phyloP scores from a whole-genome alignment of 495 filamentous ascomycete species.

The Cercophora newfieldiana region DNA sequence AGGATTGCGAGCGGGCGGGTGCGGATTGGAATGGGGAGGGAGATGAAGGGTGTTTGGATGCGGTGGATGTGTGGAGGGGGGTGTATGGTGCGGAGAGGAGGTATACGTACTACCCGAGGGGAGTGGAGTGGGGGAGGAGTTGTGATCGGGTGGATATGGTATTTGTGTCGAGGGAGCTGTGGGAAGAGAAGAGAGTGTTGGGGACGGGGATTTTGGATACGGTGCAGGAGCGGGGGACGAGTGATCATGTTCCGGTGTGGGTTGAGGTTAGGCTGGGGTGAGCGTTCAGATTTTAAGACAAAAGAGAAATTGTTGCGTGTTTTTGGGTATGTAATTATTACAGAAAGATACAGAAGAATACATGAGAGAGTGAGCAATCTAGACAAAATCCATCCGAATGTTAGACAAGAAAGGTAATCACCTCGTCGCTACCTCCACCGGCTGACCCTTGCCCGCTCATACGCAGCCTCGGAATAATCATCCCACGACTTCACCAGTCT shows the following conservation, averaged over 20 bases:
- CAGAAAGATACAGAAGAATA: too few species aligned
- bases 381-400: too few species aligned
- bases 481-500: neutral
- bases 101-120: constrained; percentile 37
- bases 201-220: constrained; percentile 36
- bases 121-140: constrained; percentile 35
- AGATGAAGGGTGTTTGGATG: constrained; percentile 19
- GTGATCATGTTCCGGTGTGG: constrained; percentile 42
- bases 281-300: neutral
- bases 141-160: constrained; percentile 44
- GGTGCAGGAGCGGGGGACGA: constrained; percentile 35
- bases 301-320: too few species aligned
- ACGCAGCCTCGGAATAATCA: neutral
- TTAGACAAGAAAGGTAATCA: too few species aligned
- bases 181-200: constrained; percentile 20
- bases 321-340: too few species aligned
- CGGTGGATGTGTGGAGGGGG: constrained; percentile 35
- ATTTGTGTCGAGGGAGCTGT: constrained; percentile 28
- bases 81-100: constrained; percentile 27
- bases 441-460: neutral
- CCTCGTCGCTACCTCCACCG: neutral
- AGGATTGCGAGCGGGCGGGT: constrained; percentile 23
- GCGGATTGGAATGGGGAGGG: constrained; percentile 29
- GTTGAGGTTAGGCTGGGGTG: constrained; percentile 18
- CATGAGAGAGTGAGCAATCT: too few species aligned